Conservation (phyloP, 257 asterid genomes). For the Nicotiana benthamiana region DNA sequence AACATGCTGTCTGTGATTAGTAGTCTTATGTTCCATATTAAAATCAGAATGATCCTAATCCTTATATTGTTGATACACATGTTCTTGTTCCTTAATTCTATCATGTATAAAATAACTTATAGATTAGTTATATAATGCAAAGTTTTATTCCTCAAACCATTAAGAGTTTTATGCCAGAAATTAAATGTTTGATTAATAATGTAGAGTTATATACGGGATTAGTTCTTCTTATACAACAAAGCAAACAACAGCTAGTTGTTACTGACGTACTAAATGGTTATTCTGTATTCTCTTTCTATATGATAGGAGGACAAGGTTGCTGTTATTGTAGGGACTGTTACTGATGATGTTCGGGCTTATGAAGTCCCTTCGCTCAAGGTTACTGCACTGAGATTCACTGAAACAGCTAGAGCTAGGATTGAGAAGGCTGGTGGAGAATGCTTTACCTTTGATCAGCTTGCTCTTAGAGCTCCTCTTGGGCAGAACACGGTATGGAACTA, state of each 20-base stretch:
- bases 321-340: slow-evolving; percentile 70
- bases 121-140: not conserved
- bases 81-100: not conserved
- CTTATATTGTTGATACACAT: not conserved
- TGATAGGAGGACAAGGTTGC: slow-evolving; percentile 75
- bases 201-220: not conserved
- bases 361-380: slow-evolving; percentile 73
- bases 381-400: slow-evolving; percentile 75
- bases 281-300: not conserved
- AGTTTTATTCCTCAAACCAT: not conserved
- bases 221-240: not conserved
- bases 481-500: slow-evolving; percentile 61
- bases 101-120: not conserved
- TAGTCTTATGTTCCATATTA: not conserved
- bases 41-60: not conserved
- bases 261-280: not conserved
- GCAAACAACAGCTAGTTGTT: not conserved
- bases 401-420: slow-evolving; percentile 85
- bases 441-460: slow-evolving; percentile 85
- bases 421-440: slow-evolving; percentile 98
- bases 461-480: slow-evolving; percentile 91
- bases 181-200: not conserved
- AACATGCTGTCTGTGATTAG: not conserved
- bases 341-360: slow-evolving; percentile 60
- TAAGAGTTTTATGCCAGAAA: not conserved